Base-by-base conservation (phyloP, 2,329 filamentous ascomycete genomes). In the Penicillium sp. region DNA sequence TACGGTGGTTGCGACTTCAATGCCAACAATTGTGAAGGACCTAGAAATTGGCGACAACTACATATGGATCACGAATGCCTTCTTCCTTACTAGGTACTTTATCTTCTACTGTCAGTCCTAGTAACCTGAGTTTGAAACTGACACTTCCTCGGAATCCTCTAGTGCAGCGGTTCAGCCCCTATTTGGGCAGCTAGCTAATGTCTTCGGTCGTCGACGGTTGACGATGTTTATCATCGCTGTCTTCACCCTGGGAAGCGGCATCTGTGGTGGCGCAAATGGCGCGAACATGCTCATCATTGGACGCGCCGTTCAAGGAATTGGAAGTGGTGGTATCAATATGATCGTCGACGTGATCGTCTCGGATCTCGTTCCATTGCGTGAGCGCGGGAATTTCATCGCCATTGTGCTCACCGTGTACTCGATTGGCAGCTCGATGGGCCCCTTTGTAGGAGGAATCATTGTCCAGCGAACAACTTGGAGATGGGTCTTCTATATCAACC, bases 321-420 rank as follows among this genome's bases (percentile, higher is more conserved):
- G 79, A 0, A 74, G 71, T 2, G 78, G 77, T 1, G 80, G 79
- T 1, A 73, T 78, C 60, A 59, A 52, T 3, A 53, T 79, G 40
- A 68, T 83, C 2, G 71, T 76, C 5, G 77, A 79, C 25, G 75
- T 83, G 50, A 76, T 84, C 19, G 71, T 82, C 8, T 79, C 74
- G 25, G 82, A 84, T 54, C 65, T 84, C 3, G 76, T 83, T 0
- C 77, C 81, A 0, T 68, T 84, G 11, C 68, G 76, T 4, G 73
- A 82, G 57, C 69, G 82, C 50, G 77, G 76, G 10, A 70, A 76
- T 11, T 82, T 75, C 57, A 69, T 77, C 47, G 72, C 68, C 2
- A 69, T 75, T 9, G 65, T 78, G 2, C 65, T 75, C 38, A 68
- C 70, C 19, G 69, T 76, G 0, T 77, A 74, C 70, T 74, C 73